Evolutionary conservation across 805 yeast species (phyloP).

Genomic region (Yarrowia sp.): DNA sequence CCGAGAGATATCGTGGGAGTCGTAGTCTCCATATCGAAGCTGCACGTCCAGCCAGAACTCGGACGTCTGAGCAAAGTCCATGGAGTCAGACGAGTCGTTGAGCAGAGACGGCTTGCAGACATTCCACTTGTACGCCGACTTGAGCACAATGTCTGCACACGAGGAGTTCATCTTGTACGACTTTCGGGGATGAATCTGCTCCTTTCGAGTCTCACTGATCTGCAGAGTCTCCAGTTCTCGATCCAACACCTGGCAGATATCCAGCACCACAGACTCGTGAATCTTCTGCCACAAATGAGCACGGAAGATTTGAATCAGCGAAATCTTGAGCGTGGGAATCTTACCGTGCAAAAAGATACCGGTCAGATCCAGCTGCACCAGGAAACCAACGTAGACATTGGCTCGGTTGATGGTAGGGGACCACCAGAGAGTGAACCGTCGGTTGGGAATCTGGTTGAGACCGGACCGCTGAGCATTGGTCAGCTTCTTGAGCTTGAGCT

Average conservation of each 20-base stretch:
- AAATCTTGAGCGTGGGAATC: slow-evolving; percentile 93
- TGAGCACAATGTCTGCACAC: slow-evolving; percentile 81
- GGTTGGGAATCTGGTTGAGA: slow-evolving; percentile 92
- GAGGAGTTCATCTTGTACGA: slow-evolving; percentile 97
- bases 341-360: slow-evolving; percentile 97
- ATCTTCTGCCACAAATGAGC: slow-evolving; percentile 99
- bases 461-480: slow-evolving; percentile 98
- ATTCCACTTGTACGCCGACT: slow-evolving; percentile 76
- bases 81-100: slow-evolving; percentile 63
- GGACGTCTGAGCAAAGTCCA: slow-evolving; percentile 51
- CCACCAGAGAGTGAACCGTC: slow-evolving; percentile 99
- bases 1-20: slow-evolving; percentile 92
- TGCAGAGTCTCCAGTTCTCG: slow-evolving; percentile 78
- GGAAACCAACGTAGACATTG: slow-evolving; percentile 94
- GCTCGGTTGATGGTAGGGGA: slow-evolving; percentile 98
- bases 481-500: slow-evolving; percentile 86
- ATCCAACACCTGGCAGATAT: slow-evolving; percentile 87
- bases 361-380: slow-evolving; percentile 92
- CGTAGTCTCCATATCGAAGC: slow-evolving; percentile 93
- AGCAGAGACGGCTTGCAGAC: slow-evolving; percentile 72
- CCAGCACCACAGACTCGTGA: slow-evolving; percentile 92
- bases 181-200: slow-evolving; percentile 93
- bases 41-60: slow-evolving; percentile 96
- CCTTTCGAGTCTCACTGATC: slow-evolving; percentile 82
- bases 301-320: slow-evolving; percentile 91